Percentiles rank a stretch among this genome's conserved stretches.
These are phyloP conservation scores for Zelopaecilomyces penicillatus DNA, from an alignment of 2,329 filamentous ascomycete species.

Conservation along the genomic window DNA sequence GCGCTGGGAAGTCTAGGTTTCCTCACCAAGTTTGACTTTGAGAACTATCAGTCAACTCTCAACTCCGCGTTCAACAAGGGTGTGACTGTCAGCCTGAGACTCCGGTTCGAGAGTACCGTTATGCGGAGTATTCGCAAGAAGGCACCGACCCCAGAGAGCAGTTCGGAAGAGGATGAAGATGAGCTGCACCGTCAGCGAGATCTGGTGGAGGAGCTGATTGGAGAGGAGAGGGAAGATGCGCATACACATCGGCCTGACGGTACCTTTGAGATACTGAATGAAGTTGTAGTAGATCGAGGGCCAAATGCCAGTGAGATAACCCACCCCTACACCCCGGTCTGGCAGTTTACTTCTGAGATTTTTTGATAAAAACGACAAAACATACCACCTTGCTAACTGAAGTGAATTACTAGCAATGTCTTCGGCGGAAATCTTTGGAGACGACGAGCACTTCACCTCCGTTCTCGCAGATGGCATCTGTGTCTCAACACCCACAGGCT, in stretches of 20 bases:
- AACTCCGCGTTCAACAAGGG: slow-evolving; percentile 68
- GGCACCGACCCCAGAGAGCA: slow-evolving; percentile 1
- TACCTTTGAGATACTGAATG: slow-evolving; percentile 87
- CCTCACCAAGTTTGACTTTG: slow-evolving; percentile 92
- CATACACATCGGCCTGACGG: slow-evolving; percentile 78
- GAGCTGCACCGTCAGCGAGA: slow-evolving; percentile 44
- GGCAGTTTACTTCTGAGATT: neutral
- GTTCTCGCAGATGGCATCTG: slow-evolving; percentile 89
- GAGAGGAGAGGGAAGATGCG: slow-evolving; percentile 74
- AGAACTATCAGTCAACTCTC: slow-evolving; percentile 60
- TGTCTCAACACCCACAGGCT: slow-evolving; percentile 88
- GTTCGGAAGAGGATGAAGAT: slow-evolving; percentile 28
- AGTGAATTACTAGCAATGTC: slow-evolving; percentile 61
- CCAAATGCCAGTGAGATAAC: slow-evolving; percentile 70
- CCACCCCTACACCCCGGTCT: slow-evolving; percentile 11
- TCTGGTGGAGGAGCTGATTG: slow-evolving; percentile 82
- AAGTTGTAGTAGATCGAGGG: slow-evolving; percentile 91
- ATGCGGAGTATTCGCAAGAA: slow-evolving; percentile 64
- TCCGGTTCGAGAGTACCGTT: slow-evolving; percentile 87
- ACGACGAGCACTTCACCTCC: slow-evolving; percentile 91
- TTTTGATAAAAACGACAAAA: neutral
- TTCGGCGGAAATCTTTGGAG: slow-evolving; percentile 82
- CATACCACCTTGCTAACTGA: neutral
- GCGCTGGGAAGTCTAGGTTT: slow-evolving; percentile 88
- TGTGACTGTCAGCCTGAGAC: slow-evolving; percentile 75